Base-by-base conservation (phyloP, 768 basidiomycete species). In the Hysterangium stoloniferum region DNA sequence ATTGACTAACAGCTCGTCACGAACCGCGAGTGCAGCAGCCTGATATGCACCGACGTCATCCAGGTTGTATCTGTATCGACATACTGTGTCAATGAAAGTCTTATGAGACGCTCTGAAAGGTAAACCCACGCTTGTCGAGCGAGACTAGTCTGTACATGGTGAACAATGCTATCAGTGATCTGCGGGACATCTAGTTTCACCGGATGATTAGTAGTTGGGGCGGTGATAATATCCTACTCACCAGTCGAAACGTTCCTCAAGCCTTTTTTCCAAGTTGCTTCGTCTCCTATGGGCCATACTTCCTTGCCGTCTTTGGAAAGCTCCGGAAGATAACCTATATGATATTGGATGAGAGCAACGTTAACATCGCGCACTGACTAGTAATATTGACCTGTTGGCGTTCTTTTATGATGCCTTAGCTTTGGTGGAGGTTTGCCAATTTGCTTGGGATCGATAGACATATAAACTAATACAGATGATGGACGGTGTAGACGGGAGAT, bases 1-100 rank as follows among this genome's bases (percentile, higher is more conserved):
- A 65, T 90, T 88, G 58, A 86, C 86, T 46, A 96, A 72, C 33
- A 98, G 76, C 61, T 89, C 82, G 66, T 98, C 94, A 52, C 93
- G 77, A 44, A 86, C 86, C 38, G 89, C 83, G 31, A 95, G 68
- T 3, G 95, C 92, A 13, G 88, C 78, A 3, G 93, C 93, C 64
- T 95, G 91, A 70, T 96, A 97, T 33, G 90, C 88, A 40, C 90
- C 88, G 31, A 91, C 68, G 64, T 86, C 69, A 63, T 88, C 85
- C 24, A 48, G 19, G 28, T 33, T 53, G 48, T 43, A 35, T 24
- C 6, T 27, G 35, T 33, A 63, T 12, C 63, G 63, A 71, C 84
- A 83, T 45, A 95, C 72, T 64, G 91, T 98, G 72, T 87, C 19
- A 49, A 20, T 12, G 6, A 34, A 37, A n/a, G 15, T 31, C 28